Evolutionary conservation across 495 filamentous ascomycete genomes (phyloP).

Genomic region (Xylaria cubensis): DNA sequence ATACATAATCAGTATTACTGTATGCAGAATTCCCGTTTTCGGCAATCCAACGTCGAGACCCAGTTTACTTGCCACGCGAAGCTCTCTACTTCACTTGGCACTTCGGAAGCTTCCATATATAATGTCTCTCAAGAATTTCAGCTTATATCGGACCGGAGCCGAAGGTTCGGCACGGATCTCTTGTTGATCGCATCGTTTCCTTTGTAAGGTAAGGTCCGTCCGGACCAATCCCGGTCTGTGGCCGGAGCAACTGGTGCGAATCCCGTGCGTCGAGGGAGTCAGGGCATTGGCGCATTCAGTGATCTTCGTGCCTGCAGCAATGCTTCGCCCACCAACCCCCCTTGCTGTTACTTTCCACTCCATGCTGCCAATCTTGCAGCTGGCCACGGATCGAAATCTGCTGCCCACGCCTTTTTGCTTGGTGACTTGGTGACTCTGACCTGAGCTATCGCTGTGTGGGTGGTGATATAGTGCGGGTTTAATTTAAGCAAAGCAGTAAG

Average conservation of each 20-base stretch:
- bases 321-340: neutral
- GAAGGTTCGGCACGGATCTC: neutral
- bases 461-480: neutral
- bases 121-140: neutral
- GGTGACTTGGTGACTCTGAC: too few relatives aligned
- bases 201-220: neutral
- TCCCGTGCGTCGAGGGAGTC: neutral
- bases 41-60: neutral
- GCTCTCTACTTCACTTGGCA: neutral
- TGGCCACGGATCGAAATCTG: neutral
- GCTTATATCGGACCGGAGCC: neutral
- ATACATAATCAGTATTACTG: neutral
- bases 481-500: slow-evolving; percentile 6
- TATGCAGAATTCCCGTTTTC: neutral
- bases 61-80: neutral
- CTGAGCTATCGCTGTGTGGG: neutral
- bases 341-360: neutral
- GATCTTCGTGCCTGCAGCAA: neutral
- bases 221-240: neutral
- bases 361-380: slow-evolving; percentile 8
- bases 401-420: too few relatives aligned
- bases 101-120: neutral
- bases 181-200: neutral
- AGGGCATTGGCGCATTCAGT: neutral
- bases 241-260: neutral